A percentile compares a stretch with the other conserved stretches of the same genome.
Conservation (phyloP, 345 rosid genomes). For the Dimocarpus longan region DNA sequence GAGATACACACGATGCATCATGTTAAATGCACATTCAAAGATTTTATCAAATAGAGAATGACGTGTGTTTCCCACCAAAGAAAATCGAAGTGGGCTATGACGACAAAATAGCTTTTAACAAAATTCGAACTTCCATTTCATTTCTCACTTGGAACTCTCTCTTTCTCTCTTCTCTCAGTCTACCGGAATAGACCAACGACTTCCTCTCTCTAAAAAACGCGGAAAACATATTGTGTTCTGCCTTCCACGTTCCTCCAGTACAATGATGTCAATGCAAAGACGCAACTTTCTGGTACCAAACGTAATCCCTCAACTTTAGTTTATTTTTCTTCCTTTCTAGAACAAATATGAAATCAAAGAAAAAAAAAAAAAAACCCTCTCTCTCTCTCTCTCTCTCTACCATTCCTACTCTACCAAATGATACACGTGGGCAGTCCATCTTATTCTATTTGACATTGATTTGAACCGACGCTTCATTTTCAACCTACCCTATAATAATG, state of each 20-base stretch:
- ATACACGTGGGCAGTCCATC: slow-evolving; percentile 23
- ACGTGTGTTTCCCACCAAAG: neutral
- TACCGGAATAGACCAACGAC: slow-evolving; percentile 4
- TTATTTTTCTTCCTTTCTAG: neutral
- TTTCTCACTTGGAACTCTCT: neutral
- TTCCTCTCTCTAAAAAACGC: slow-evolving; percentile 19
- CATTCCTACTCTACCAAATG: slow-evolving; percentile 9
- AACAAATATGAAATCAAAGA: neutral
- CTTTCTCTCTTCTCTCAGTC: neutral
- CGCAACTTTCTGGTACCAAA: slow-evolving; percentile 26
- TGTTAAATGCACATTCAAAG: neutral
- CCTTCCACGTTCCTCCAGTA: slow-evolving; percentile 25
- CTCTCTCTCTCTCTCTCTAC: neutral
- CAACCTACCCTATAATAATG: slow-evolving; percentile 22
- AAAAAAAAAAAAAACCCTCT: too few relatives aligned
- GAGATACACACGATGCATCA: too few relatives aligned
- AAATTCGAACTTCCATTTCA: neutral
- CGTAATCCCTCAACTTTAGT: neutral
- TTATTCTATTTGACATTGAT: slow-evolving; percentile 29
- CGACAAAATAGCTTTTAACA: too few relatives aligned
- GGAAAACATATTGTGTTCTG: neutral
- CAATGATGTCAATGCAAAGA: slow-evolving; percentile 31
- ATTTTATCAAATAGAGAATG: neutral
- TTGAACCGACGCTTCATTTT: slow-evolving; percentile 14
- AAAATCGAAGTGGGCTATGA: neutral